Base-by-base conservation (phyloP, 2,329 filamentous ascomycete genomes). In the Diaporthe sp. region DNA sequence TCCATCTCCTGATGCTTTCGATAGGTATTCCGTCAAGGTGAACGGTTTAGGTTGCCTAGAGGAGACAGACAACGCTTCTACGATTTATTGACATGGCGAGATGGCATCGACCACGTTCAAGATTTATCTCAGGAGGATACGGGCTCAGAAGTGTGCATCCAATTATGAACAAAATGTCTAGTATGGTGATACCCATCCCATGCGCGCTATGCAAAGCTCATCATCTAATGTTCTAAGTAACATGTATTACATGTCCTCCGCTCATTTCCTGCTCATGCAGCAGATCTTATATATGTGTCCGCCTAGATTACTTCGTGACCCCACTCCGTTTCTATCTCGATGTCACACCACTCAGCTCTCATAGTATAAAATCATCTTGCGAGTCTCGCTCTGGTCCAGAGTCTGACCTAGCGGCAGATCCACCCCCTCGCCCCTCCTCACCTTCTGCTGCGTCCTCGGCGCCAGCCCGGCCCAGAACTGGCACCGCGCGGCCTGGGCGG, bases 381-480 rank as follows among this genome's bases (percentile, higher is more conserved):
- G 49, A 42, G 34, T 25, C 13, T n/a, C 15, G n/a, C 46, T 4
- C 5, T 2, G 8, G 12, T 39, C 46, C 7, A 1, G 1, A 46
- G 15, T 44, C 39, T 31, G 39, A 0, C 34, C 4, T 4, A 34
- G 7, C 9, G 31, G 3, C 10, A 46, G 6, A 0, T 58, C 62
- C 46, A 44, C 57, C n/a, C 2, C 51, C 8, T 49, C 22, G 22
- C 44, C 46, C 46, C 70, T 55, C 65, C 59, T 77, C 70, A 28
- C 65, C 78, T 74, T 80, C 77, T 86, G 84, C 78, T 83, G 79
- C 80, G 80, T 82, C 49, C 79, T 77, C 39, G 80, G 79, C 42
- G 81, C 84, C 71, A 87, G 78, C 4, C 78, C 80, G 61, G 79
- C 77, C 87, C 87, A 89, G 70, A 86, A 86, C 22, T 77, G 76